Base-by-base conservation (phyloP, 2,329 filamentous ascomycete species). In the Corynespora cassiicola region DNA sequence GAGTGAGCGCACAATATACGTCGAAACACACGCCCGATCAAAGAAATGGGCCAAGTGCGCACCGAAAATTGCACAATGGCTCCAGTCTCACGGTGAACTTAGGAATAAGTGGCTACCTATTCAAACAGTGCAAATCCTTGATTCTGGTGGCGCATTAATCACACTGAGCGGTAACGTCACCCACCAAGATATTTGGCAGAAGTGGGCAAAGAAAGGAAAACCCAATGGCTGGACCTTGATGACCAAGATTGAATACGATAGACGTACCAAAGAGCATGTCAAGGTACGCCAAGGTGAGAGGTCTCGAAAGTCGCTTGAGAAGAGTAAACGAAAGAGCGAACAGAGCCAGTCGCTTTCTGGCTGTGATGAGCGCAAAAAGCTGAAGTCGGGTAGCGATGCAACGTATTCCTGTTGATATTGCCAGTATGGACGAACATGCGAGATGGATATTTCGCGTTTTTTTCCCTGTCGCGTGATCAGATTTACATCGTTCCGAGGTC, bases 1-100 rank as follows among this genome's bases (percentile, higher is more conserved):
- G 64, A 61, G 67, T 23, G 50, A 64, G 36, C 62, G 62, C 4
- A 66, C 63, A 12, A 61, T 68, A 25, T 68, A 68, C 26, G 58
- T 68, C 18, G 65, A 68, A 31, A 63, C 65, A n/a, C 64, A 66
- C 36, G 30, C 55, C 7, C 57, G 56, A 18, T 64, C 57, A 32
- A 56, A 59, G 25, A 60, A 50, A 20, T 63, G 61, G 2, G 61
- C 61, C 2, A 59, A 46, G 28, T n/a, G n/a, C n/a, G n/a, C n/a
- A n/a, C n/a, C n/a, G n/a, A n/a, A n/a, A n/a, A 48, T 67, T 2
- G 56, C 63, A 19, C 44, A 61, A 14, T 65, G 57, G 57, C 47
- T 68, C n/a, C 42, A 53, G 24, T 36, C 56, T 21, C 49, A 65
- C 28, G 63, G 61, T 8, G 37, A 56, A 10, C 12, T 66, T 15